These are phyloP conservation scores for Fraxinus latifolia DNA, from an alignment of 305 asterid genomes.

Conservation along the genomic window DNA sequence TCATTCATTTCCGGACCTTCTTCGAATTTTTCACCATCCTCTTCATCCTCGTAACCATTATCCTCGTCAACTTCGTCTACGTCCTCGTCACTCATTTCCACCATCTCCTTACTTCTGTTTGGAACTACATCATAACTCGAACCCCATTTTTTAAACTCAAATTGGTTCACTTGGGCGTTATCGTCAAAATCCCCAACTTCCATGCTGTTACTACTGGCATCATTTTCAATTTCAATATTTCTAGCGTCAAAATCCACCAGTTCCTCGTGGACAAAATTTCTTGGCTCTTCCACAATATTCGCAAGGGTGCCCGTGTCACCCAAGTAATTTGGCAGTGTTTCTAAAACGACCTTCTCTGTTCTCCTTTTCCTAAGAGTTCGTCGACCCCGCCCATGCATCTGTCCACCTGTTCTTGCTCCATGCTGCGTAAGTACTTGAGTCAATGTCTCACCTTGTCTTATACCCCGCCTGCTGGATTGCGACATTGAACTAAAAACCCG, in stretches of 20 bases:
- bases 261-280: constrained; percentile 30
- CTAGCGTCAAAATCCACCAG: constrained; percentile 22
- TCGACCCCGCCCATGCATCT: constrained; percentile 70
- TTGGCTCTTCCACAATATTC: constrained; percentile 32
- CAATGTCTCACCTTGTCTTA: constrained; percentile 45
- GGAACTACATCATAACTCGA: constrained; percentile 28
- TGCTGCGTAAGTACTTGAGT: constrained; percentile 58
- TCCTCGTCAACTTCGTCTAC: constrained; percentile 51
- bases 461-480: constrained; percentile 36
- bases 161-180: constrained; percentile 37
- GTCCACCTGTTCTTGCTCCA: constrained; percentile 57
- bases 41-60: constrained; percentile 42
- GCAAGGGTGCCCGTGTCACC: constrained; percentile 23
- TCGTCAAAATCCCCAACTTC: constrained; percentile 67
- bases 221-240: constrained; percentile 32
- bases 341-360: constrained; percentile 38
- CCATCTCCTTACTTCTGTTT: constrained; percentile 42
- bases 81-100: constrained; percentile 67
- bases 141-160: constrained; percentile 48
- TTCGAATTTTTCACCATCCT: constrained; percentile 40
- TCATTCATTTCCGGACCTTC: constrained; percentile 37
- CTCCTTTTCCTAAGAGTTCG: constrained; percentile 77
- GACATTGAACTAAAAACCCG: constrained; percentile 30
- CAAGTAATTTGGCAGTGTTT: constrained; percentile 29
- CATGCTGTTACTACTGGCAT: constrained; percentile 51